Evolutionary conservation across 192 early-diverging fungal species (phyloP).

Genomic region (Funneliformis mosseae): DNA sequence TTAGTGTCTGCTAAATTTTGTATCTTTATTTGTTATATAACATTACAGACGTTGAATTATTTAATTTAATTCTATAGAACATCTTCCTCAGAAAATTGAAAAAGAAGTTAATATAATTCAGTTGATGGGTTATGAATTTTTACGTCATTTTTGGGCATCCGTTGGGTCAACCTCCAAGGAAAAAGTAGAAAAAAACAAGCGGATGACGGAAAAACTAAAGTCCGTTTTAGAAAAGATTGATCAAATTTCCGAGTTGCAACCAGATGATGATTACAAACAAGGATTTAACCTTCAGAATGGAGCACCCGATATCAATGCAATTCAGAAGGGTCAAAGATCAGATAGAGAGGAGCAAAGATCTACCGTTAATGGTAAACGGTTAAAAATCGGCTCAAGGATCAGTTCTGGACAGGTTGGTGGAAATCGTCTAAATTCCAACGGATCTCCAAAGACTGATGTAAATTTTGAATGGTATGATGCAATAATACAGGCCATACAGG

Average conservation of each 20-base stretch:
- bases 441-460: not conserved
- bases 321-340: not conserved
- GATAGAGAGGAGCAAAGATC: not conserved
- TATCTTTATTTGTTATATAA: not conserved
- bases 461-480: not conserved
- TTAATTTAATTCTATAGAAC: not conserved
- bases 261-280: not conserved
- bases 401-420: not conserved
- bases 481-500: not conserved
- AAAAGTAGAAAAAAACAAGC: slow-evolving; percentile 48
- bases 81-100: not conserved
- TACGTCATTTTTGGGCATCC: slow-evolving; percentile 58
- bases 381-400: not conserved
- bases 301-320: not conserved
- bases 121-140: slow-evolving; percentile 33
- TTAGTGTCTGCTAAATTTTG: not conserved
- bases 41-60: not conserved
- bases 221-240: slow-evolving; percentile 19
- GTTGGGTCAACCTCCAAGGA: slow-evolving; percentile 42
- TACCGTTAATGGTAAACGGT: not conserved
- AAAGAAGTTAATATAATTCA: not conserved
- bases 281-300: not conserved
- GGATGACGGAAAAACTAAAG: slow-evolving; percentile 52
- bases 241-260: not conserved
- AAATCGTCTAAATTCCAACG: not conserved